These are phyloP conservation scores for Chlorella sorokiniana DNA, from an alignment of 139 green algal genomes.

Conservation along the genomic window DNA sequence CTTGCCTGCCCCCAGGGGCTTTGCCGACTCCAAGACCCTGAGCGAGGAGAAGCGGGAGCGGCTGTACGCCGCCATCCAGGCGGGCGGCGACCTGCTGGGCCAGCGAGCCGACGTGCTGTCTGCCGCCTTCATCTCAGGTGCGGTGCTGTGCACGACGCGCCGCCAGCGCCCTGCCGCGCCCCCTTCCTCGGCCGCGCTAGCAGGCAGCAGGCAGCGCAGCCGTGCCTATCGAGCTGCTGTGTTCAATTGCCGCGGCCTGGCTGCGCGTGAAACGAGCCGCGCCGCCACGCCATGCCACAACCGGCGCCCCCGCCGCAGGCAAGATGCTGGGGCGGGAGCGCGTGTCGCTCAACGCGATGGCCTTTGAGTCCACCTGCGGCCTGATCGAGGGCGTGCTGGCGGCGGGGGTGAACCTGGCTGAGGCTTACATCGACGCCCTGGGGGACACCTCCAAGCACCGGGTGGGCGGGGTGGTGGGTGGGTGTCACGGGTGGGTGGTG, in stretches of 20 bases:
- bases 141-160: no score
- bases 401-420: constrained; percentile 64
- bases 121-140: constrained; percentile 67
- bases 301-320: not conserved
- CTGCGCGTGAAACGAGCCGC: no score
- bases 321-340: constrained; percentile 54
- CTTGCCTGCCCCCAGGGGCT: constrained; percentile 40
- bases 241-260: no score
- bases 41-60: constrained; percentile 67
- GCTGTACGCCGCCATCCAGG: constrained; percentile 69
- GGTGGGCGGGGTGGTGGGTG: not conserved
- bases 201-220: no score
- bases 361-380: constrained; percentile 62
- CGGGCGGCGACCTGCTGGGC: constrained; percentile 45
- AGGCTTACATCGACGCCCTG: constrained; percentile 95
- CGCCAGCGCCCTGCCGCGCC: no score
- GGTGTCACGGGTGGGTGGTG: not conserved
- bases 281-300: not conserved
- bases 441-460: constrained; percentile 73
- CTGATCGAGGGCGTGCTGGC: constrained; percentile 74
- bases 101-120: constrained; percentile 69
- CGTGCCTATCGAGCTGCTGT: no score
- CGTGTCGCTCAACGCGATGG: constrained; percentile 76
- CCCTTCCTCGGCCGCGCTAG: not conserved
- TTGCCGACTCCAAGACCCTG: constrained; percentile 85